Base-by-base conservation (phyloP, 2,329 filamentous ascomycete genomes). In the Diaporthe eres region DNA sequence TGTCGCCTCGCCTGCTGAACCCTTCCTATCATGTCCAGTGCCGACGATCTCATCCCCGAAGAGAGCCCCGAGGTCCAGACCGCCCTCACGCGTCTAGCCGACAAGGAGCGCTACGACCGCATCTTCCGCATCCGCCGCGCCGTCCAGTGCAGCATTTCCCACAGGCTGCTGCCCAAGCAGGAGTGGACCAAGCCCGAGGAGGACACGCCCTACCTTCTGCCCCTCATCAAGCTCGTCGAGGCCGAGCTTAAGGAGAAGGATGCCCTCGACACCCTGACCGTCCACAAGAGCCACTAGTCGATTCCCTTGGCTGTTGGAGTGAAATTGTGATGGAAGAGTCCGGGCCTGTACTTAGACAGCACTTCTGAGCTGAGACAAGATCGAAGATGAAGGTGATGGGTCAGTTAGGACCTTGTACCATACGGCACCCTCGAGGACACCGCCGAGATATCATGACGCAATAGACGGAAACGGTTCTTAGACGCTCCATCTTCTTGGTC, bases 61-160 rank as follows among this genome's bases (percentile, higher is more conserved):
- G 97, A 99, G 89, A 94, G 91, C 89, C 94, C 97, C 82, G 87
- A 90, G 75, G 95, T 98, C 82, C 93, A 97, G 86, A 91, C 93
- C 81, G 97, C 97, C 78, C 91, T 99, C 83, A 94, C 94, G 91
- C 95, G 97, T 85, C 94, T 99, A 78, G 92, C 94, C 75, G 91
- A 95, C 82, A 95, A 97, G 90, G 95, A 97, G 85, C 91, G 93
- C 82, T 98, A 98, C 88, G 97, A 99, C 89, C 96, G 97, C 85
- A 92, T 98, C 85, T 99, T 95, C 93, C 96, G 97, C 84, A 92
- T 99, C 86, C 95, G 97, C 88, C 93, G 97, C 87, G 96, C 97
- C 82, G 93, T 97, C 87, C 97, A 99, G 88, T 88, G 87, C 85
- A 91, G 88, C 81, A 85, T 91, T 82, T 85, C 88, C 82, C 91